Evolutionary conservation across 2,329 filamentous ascomycete species (phyloP).

Genomic region (Fusarium caatingaense): DNA sequence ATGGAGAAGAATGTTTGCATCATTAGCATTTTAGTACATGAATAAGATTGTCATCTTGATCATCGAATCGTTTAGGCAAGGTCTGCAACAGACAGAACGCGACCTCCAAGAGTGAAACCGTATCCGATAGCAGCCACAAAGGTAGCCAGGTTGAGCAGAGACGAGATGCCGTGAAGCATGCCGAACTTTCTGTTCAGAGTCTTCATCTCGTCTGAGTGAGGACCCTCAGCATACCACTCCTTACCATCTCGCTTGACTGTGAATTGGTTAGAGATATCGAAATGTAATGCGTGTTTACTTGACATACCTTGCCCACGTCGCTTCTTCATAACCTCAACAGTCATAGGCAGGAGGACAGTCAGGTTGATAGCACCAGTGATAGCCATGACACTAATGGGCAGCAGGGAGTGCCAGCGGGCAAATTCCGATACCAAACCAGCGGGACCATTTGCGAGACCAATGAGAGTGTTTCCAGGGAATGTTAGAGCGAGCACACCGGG

Average conservation of each 20-base stretch:
- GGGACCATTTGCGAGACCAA: slow-evolving; percentile 61
- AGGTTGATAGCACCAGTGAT: slow-evolving; percentile 78
- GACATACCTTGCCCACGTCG: slow-evolving; percentile 80
- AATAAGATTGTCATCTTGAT: slow-evolving; percentile 8
- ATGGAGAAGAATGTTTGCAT: slow-evolving; percentile 23
- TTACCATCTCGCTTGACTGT: slow-evolving; percentile 88
- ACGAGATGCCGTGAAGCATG: slow-evolving; percentile 83
- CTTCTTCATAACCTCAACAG: slow-evolving; percentile 78
- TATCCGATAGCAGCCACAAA: slow-evolving; percentile 80
- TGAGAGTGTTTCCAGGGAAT: slow-evolving; percentile 73
- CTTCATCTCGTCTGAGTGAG: slow-evolving; percentile 87
- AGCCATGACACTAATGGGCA: slow-evolving; percentile 77
- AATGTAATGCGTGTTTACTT: neutral
- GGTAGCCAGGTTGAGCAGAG: slow-evolving; percentile 79
- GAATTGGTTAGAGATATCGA: slow-evolving; percentile 26
- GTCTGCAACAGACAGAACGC: slow-evolving; percentile 60
- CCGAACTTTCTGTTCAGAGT: slow-evolving; percentile 82
- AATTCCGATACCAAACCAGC: slow-evolving; percentile 67
- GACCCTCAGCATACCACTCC: slow-evolving; percentile 80
- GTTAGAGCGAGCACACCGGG: slow-evolving; percentile 81
- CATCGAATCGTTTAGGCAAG: slow-evolving; percentile 33
- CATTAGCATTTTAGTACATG: slow-evolving; percentile 26
- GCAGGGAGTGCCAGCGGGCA: slow-evolving; percentile 72
- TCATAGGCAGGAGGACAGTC: slow-evolving; percentile 77
- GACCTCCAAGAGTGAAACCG: slow-evolving; percentile 77